Percentiles rank a stretch among this genome's conserved stretches.
Conservation (phyloP, 2,329 filamentous ascomycete species). For the Aspergillus sergii region DNA sequence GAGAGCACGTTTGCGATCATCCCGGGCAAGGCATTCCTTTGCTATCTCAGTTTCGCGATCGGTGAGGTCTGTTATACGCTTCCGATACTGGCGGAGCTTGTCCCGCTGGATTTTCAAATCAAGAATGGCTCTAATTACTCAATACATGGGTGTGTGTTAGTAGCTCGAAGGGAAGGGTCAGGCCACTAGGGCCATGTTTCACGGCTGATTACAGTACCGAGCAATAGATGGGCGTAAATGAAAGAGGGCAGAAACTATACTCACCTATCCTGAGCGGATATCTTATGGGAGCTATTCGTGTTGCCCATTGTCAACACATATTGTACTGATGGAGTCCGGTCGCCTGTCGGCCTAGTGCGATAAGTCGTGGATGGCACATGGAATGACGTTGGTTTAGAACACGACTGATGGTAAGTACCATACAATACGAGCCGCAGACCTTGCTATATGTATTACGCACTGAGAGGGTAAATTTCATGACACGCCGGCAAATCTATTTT, state of each 20-base stretch:
- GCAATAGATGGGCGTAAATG: background rate
- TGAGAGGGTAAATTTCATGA: background rate
- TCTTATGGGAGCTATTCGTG: conserved; percentile 63
- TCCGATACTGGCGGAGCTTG: conserved; percentile 94
- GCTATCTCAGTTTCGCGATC: conserved; percentile 86
- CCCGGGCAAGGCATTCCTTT: conserved; percentile 74
- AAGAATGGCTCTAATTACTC: conserved; percentile 75
- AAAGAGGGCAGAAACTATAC: conserved; percentile 27
- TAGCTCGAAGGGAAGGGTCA: background rate
- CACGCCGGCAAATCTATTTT: conserved; percentile 19
- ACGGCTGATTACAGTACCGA: background rate
- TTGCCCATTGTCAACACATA: conserved; percentile 62
- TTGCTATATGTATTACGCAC: background rate
- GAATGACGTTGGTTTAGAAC: background rate
- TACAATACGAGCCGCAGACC: background rate
- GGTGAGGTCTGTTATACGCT: conserved; percentile 82
- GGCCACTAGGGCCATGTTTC: background rate
- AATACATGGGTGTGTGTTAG: conserved; percentile 13
- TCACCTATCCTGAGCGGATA: conserved; percentile 84
- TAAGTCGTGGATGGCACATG: background rate
- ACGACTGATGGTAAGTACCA: background rate
- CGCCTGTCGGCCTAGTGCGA: background rate
- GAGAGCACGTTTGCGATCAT: conserved; percentile 79
- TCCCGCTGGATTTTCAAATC: conserved; percentile 98
- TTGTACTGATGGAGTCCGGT: conserved; percentile 14